These are phyloP conservation scores for Coprinopsis sp. DNA, from an alignment of 768 basidiomycete genomes.

Conservation along the genomic window DNA sequence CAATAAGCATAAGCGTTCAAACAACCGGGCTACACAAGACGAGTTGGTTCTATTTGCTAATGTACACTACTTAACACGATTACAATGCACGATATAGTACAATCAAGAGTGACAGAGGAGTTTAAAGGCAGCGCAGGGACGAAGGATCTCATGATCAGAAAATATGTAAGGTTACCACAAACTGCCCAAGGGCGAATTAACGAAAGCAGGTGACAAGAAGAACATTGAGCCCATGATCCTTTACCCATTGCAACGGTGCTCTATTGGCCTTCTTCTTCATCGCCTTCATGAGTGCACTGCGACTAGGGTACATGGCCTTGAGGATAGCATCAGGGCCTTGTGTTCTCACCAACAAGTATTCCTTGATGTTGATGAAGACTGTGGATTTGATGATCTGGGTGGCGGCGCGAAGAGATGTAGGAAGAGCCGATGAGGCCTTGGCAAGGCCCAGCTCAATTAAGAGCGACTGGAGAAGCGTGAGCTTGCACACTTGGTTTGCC, in stretches of 20 bases:
- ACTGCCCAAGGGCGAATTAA: too few relatives aligned
- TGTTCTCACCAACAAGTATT: slow-evolving; percentile 64
- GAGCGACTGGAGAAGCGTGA: slow-evolving; percentile 66
- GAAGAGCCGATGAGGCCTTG: slow-evolving; percentile 39
- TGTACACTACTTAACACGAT: too few relatives aligned
- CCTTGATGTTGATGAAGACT: slow-evolving; percentile 67
- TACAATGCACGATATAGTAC: too few relatives aligned
- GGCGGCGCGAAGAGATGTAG: slow-evolving; percentile 60
- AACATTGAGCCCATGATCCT: slow-evolving; percentile 59
- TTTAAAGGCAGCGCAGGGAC: too few relatives aligned
- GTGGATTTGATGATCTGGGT: slow-evolving; percentile 59
- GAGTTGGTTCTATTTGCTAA: too few relatives aligned
- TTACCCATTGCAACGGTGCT: slow-evolving; percentile 53
- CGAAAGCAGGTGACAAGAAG: slow-evolving; percentile 51
- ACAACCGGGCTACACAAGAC: too few relatives aligned
- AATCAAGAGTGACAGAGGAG: too few relatives aligned
- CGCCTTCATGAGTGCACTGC: slow-evolving; percentile 56
- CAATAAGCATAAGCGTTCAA: too few relatives aligned
- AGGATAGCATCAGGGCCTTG: slow-evolving; percentile 61
- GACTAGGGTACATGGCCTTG: slow-evolving; percentile 57
- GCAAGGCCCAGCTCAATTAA: slow-evolving; percentile 73
- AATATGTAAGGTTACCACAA: too few relatives aligned
- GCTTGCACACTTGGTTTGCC: slow-evolving; percentile 39
- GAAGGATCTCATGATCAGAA: too few relatives aligned
- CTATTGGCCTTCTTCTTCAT: slow-evolving; percentile 43